Base-by-base conservation (phyloP, 2,329 filamentous ascomycete genomes). In the Epichloe brachyelytri region DNA sequence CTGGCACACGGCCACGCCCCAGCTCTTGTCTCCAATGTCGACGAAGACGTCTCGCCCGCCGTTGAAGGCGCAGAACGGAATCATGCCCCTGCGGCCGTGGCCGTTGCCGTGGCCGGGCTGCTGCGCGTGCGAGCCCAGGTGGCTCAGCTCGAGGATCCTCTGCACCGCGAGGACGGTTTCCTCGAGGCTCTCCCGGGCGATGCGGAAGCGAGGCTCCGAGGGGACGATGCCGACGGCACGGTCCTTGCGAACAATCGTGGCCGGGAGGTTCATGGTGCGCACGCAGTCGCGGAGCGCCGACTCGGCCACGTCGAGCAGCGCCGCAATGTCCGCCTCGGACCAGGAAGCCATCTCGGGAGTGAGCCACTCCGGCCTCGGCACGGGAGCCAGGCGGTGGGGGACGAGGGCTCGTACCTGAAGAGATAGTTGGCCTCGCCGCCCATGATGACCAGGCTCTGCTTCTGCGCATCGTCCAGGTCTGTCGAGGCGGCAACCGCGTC, bases 11-110 rank as follows among this genome's bases (percentile, higher is more conserved):
- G 86, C 77, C 3, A 98, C 93, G 56, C 93, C 93, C 86, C 90
- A 95, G 49, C 85, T 89, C 71, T 98, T 98, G 71, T 98, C 93
- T 51, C 93, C 93, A 62, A 98, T 96, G 65, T 98, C 93, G 50
- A 98, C 90, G 68, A 98, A 98, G 41, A 97, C 89, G 65, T 98
- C 93, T 55, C 93, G 91, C 11, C 93, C 93, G 50, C 91, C 93
- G 66, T 98, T 98, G 74, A 98, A 98, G 20, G 93, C 93, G 64
- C 93, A 98, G 63, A 97, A 98, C 0, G 93, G 93, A 34, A 98
- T 71, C 63, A 8, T 8, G 7, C 57, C 59, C 52, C 40, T 48
- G 20, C 45, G 44, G 48, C 58, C 53, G 53, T 26, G 22, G 51
- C 43, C 57, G 51, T 7, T 1, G 22, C 22, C 22, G 22, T 26